These are phyloP conservation scores for Allium cepa DNA, from an alignment of 106 monocot genomes.

Conservation along the genomic window DNA sequence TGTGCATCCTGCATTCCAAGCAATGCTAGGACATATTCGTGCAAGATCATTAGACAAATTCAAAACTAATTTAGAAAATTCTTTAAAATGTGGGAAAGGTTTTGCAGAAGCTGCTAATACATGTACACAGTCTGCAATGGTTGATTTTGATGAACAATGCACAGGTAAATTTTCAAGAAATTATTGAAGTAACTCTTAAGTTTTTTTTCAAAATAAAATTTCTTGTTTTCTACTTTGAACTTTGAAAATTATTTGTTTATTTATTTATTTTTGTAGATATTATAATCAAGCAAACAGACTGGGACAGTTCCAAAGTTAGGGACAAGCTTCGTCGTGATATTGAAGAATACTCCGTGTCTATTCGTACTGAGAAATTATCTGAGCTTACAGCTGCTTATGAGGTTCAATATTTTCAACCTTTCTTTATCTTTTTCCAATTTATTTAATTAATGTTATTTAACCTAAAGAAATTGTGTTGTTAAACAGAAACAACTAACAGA, in stretches of 20 bases:
- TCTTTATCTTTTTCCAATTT: not conserved
- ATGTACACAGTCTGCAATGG: conserved; percentile 19
- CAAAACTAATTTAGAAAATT: conserved; percentile 29
- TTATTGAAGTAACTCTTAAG: not conserved
- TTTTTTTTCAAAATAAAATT: not conserved
- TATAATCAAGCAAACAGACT: conserved; percentile 34
- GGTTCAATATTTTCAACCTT: conserved; percentile 9
- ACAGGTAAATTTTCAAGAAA: conserved; percentile 23
- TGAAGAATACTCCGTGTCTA: conserved; percentile 29
- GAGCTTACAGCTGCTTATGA: conserved; percentile 39
- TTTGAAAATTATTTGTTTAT: not conserved
- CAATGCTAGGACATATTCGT: conserved; percentile 45
- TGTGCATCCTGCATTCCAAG: conserved; percentile 50
- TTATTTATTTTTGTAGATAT: conserved; percentile 20
- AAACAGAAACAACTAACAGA: conserved; percentile 39
- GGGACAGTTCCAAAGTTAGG: conserved; percentile 36
- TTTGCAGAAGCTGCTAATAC: conserved; percentile 49
- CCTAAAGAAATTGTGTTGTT: not conserved
- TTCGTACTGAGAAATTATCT: conserved; percentile 28
- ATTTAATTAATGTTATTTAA: not conserved
- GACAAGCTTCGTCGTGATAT: conserved; percentile 50
- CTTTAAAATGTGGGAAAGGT: conserved; percentile 30
- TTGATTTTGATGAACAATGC: conserved; percentile 47
- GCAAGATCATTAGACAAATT: conserved; percentile 35
- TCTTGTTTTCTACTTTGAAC: not conserved